Base-by-base conservation (phyloP, 2,329 filamentous ascomycete genomes). In the Hypomyces perniciosus region DNA sequence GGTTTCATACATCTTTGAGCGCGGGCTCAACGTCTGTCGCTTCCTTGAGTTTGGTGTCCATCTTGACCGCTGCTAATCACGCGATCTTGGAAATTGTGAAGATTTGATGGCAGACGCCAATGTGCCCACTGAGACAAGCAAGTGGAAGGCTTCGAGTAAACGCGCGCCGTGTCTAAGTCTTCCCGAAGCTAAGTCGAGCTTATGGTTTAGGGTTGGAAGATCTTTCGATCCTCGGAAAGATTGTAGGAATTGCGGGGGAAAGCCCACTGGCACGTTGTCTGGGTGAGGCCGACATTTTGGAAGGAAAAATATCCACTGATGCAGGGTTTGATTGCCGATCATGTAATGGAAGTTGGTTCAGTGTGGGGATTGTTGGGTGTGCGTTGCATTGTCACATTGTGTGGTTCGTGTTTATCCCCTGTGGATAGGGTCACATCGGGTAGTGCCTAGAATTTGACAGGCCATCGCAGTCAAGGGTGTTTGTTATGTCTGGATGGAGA, bases 11-110 rank as follows among this genome's bases (percentile, higher is more conserved):
- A 38, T 50, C 47, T 50, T 53, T 53, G 42, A 46, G 31, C 6
- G 20, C 35, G 27, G 48, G 10, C 6, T 53, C 51, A 27, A 45
- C 28, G 12, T 53, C 51, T 20, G 37, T 13, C 12, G 29, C 47
- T 31, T 53, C 51, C 42, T 50, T 47, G 2, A 50, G 42, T 8
- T 53, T 53, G 48, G 47, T 29, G 43, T 50, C 46, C 51, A 53
- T 53, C 6, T 20, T 28, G 41, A 30, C 41, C 41, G 39, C 8
- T 42, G 6, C 5, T 42, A 8, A 8, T 12, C 33, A 8, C 8
- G 33, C 33, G 8, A 12, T 12, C 33, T 8, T 35, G 33, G 3
- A 12, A 20, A 20, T 20, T 20, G 20, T 20, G 20, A 12, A 35
- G 33, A 35, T 35, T 20, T 20, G 13, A 35, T 35, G 33, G 8